These are phyloP conservation scores for Rhizophora mangle DNA, from an alignment of 345 rosid species.

Conservation along the genomic window DNA sequence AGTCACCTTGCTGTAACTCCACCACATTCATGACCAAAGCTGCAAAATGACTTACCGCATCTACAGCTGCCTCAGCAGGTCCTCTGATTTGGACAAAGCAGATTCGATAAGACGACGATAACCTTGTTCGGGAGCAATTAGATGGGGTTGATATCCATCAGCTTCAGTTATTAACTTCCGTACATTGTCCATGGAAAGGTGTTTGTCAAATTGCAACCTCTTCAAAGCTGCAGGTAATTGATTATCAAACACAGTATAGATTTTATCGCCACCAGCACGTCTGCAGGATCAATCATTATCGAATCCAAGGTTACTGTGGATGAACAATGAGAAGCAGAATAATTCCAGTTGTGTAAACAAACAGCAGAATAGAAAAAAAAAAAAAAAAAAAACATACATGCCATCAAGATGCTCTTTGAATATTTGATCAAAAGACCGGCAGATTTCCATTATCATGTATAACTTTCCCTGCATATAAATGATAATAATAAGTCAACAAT, in stretches of 20 bases:
- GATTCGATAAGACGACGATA: conserved; percentile 95
- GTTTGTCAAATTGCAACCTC: conserved; percentile 89
- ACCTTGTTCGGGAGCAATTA: conserved; percentile 97
- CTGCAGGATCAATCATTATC: conserved; percentile 38
- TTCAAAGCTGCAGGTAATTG: conserved; percentile 88
- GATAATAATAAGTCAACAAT: conserved; percentile 2
- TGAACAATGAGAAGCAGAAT: background rate
- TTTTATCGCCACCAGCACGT: conserved; percentile 96
- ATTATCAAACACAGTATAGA: conserved; percentile 74
- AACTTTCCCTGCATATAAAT: conserved; percentile 69
- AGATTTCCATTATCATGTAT: conserved; percentile 90
- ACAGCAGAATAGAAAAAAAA: background rate
- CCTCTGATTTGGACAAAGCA: conserved; percentile 73
- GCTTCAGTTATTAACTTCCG: conserved; percentile 90
- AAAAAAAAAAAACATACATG: conserved; percentile 37
- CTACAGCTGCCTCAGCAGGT: conserved; percentile 98
- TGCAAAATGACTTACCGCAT: conserved; percentile 47
- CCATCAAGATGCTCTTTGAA: conserved; percentile 96
- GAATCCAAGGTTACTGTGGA: conserved; percentile 9
- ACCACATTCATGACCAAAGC: background rate
- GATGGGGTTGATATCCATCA: conserved; percentile 97
- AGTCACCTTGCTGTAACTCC: too few relatives aligned
- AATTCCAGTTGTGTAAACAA: background rate
- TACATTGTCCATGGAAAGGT: conserved; percentile 83
- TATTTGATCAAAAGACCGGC: conserved; percentile 86